A percentile compares a stretch with the other conserved stretches of the same genome.
phyloP scores from a whole-genome alignment of 75 land plant species.

The Cunninghamia lanceolata region DNA sequence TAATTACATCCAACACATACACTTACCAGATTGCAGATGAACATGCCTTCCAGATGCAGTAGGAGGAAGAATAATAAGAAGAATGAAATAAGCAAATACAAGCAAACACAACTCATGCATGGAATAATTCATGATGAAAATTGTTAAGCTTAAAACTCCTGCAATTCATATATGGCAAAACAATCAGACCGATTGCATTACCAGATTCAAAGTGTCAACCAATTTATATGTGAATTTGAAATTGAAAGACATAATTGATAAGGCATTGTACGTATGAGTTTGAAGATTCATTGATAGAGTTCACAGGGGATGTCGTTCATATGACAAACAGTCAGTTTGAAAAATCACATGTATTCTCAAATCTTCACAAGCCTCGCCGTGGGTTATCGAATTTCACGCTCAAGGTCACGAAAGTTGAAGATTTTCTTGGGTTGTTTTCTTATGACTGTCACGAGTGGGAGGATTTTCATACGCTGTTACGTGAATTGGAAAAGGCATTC shows the following conservation, averaged over 20 bases:
- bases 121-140: background rate
- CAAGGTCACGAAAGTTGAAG: background rate
- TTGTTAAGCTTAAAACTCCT: background rate
- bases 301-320: background rate
- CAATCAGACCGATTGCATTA: background rate
- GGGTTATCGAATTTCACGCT: background rate
- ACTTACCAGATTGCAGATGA: background rate
- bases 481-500: background rate
- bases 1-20: background rate
- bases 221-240: background rate
- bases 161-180: background rate
- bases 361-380: constrained; percentile 7
- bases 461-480: background rate
- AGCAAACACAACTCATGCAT: background rate
- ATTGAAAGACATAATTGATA: background rate
- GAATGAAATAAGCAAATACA: background rate
- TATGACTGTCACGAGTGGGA: background rate
- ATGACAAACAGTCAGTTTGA: background rate
- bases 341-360: constrained; percentile 10
- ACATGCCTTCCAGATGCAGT: background rate
- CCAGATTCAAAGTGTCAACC: background rate
- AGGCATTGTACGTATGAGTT: background rate
- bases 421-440: background rate
- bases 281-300: constrained; percentile 7
- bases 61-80: background rate